Percentiles rank a stretch among this genome's conserved stretches.
These are phyloP conservation scores for Thraustochytrium striatum DNA, from an alignment of 352 stramenopile genomes.

Conservation along the genomic window DNA sequence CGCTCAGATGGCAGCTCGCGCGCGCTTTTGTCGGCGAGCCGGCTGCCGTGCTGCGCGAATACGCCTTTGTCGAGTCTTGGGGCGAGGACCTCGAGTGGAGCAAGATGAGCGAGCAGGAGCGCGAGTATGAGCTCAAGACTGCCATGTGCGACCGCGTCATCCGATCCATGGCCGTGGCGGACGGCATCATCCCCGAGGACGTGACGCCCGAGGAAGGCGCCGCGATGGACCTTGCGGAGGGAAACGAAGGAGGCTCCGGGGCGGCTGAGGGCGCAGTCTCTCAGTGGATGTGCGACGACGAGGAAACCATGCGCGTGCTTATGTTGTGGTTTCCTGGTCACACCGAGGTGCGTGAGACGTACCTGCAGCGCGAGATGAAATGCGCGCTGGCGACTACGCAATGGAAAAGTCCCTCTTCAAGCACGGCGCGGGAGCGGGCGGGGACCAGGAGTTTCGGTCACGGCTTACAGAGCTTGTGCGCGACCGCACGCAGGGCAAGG, in stretches of 20 bases:
- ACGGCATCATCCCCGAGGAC: neutral
- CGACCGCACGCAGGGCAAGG: no score
- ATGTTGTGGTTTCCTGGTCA: conserved; percentile 37
- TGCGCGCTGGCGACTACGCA: conserved; percentile 22
- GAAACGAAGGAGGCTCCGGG: no score
- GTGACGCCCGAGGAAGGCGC: no score
- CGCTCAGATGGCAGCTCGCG: neutral
- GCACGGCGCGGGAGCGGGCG: no score
- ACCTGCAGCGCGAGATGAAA: conserved; percentile 8
- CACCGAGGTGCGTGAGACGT: neutral
- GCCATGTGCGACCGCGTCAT: conserved; percentile 20
- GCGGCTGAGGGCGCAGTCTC: neutral
- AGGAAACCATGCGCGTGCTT: neutral
- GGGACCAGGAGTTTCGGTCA: no score
- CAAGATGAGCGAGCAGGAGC: conserved; percentile 35
- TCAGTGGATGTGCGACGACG: neutral
- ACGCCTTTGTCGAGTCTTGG: neutral
- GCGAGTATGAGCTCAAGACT: neutral
- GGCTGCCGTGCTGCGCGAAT: neutral
- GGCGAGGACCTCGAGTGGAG: conserved; percentile 7
- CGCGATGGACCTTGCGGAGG: no score
- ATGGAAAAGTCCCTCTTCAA: conserved; percentile 1
- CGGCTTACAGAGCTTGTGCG: no score
- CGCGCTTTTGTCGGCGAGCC: neutral
- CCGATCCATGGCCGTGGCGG: neutral